These are phyloP conservation scores for Corymbia calophylla DNA, from an alignment of 441 rosid genomes.

Conservation along the genomic window DNA sequence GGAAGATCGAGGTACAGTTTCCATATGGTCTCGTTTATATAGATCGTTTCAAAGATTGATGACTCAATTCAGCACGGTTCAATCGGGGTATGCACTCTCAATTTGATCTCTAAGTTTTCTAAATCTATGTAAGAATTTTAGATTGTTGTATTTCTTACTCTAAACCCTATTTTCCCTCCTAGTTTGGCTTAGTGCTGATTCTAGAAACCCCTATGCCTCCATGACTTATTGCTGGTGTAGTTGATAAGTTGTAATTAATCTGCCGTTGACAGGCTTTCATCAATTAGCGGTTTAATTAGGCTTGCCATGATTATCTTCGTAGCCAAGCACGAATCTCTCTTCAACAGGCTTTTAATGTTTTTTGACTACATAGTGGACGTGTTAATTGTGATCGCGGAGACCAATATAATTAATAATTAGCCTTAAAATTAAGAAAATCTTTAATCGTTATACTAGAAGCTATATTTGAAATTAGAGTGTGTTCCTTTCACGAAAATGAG, in stretches of 20 bases:
- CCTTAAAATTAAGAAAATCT: not conserved
- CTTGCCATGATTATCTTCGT: not conserved
- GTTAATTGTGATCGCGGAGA: not conserved
- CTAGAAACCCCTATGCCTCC: not conserved
- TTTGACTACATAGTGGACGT: not conserved
- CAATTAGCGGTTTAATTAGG: not conserved
- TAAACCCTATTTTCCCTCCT: not conserved
- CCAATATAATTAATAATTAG: not conserved
- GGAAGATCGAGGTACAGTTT: not conserved
- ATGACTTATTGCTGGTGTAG: not conserved
- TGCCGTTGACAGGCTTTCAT: not conserved
- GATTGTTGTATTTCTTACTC: not conserved
- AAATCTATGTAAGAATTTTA: not conserved
- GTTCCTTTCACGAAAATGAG: too few species aligned
- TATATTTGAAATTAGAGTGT: not conserved
- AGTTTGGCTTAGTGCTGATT: not conserved
- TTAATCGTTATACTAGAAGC: not conserved
- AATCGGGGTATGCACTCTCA: too few species aligned
- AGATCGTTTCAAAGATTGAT: not conserved
- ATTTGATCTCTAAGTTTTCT: not conserved
- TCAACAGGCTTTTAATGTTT: not conserved
- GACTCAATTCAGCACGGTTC: not conserved
- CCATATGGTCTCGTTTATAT: not conserved
- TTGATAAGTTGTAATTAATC: not conserved
- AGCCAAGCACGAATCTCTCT: not conserved